These are phyloP conservation scores for Ogataea neopini DNA, from an alignment of 805 yeast genomes.

Conservation along the genomic window DNA sequence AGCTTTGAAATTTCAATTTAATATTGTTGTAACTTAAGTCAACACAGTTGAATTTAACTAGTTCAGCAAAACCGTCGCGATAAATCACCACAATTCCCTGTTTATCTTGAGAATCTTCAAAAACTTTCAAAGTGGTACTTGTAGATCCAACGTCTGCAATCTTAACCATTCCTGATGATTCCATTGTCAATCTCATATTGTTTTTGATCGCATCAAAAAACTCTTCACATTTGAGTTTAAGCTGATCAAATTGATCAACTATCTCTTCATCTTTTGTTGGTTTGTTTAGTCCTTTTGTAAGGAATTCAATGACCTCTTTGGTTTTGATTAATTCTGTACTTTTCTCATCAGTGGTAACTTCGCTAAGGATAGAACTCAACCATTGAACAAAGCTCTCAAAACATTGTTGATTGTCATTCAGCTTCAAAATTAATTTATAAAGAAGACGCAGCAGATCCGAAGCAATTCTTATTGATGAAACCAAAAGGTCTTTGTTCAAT, in stretches of 20 bases:
- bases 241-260: conserved; percentile 10
- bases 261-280: conserved; percentile 10
- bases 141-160: conserved; percentile 20
- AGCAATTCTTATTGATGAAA: conserved; percentile 21
- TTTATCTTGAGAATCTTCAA: conserved; percentile 6
- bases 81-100: conserved; percentile 14
- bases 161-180: conserved; percentile 10
- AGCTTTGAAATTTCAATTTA: conserved; percentile 7
- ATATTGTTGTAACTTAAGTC: conserved; percentile 5
- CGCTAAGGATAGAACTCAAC: conserved; percentile 41
- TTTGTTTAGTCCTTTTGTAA: conserved; percentile 25
- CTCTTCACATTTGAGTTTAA: conserved; percentile 16
- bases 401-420: conserved; percentile 47
- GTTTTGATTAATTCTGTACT: conserved; percentile 22
- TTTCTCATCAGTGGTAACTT: conserved; percentile 40
- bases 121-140: conserved; percentile 7
- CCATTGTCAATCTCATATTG: conserved; percentile 24
- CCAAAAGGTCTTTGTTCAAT: conserved; percentile 19
- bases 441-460: conserved; percentile 34
- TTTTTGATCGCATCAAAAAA: conserved; percentile 21
- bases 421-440: conserved; percentile 41
- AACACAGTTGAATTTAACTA: conserved; percentile 15
- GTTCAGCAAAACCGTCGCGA: conserved; percentile 13
- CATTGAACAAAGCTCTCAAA: conserved; percentile 49
- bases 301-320: conserved; percentile 34